phyloP scores from a whole-genome alignment of 139 green algal genomes.

The Nannochloris sp. region DNA sequence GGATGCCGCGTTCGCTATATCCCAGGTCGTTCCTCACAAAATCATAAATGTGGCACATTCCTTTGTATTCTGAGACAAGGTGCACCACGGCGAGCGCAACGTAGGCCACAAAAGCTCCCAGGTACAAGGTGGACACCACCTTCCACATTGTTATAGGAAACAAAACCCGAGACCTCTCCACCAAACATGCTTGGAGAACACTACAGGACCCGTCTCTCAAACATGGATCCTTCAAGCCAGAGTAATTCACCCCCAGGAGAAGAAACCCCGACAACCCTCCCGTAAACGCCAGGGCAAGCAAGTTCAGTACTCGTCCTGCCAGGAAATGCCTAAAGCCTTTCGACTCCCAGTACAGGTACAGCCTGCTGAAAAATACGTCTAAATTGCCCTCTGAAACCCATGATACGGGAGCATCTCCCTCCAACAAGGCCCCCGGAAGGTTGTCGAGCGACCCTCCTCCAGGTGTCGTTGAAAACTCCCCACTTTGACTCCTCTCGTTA shows the following conservation, averaged over 20 bases:
- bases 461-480: no score
- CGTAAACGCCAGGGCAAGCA: conserved; percentile 84
- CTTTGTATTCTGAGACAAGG: conserved; percentile 40
- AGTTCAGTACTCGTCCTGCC: conserved; percentile 61
- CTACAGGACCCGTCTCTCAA: conserved; percentile 50
- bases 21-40: conserved; percentile 65
- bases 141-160: conserved; percentile 35
- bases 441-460: no score
- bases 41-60: conserved; percentile 46
- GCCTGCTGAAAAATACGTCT: conserved; percentile 68
- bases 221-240: conserved; percentile 40
- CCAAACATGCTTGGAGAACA: conserved; percentile 40
- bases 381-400: conserved; percentile 68
- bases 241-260: conserved; percentile 81
- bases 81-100: conserved; percentile 40
- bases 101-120: conserved; percentile 54
- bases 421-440: neutral
- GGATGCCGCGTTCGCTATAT: conserved; percentile 57
- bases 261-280: conserved; percentile 75
- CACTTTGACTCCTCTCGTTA: no score
- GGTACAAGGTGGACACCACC: conserved; percentile 51
- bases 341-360: conserved; percentile 78
- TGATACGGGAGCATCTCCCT: conserved; percentile 20
- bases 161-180: conserved; percentile 27
- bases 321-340: conserved; percentile 66